A percentile compares a stretch with the other conserved stretches of the same genome.
Evolutionary conservation across 83 land plant genomes (phyloP).

Genomic region (Diphasiastrum complanatum): DNA sequence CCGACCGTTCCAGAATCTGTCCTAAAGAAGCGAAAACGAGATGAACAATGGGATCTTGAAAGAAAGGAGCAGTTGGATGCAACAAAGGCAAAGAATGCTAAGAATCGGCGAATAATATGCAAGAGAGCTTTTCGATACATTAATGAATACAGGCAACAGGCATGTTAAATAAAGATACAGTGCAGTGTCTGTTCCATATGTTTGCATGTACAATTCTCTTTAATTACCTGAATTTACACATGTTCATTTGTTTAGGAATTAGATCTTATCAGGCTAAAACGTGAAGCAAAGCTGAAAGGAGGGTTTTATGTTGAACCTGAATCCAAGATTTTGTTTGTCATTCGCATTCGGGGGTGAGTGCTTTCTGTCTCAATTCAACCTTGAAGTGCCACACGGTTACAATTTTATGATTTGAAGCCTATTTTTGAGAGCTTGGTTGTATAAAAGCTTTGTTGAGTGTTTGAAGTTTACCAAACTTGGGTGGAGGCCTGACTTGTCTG

Average conservation of each 20-base stretch:
- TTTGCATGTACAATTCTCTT: too few species aligned
- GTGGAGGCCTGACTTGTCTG: not conserved
- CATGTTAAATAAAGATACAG: too few species aligned
- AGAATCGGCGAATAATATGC: constrained; percentile 8
- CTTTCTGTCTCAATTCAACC: not conserved
- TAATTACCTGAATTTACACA: too few species aligned
- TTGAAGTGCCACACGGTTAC: not conserved
- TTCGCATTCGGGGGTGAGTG: constrained; percentile 73
- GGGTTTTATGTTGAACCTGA: constrained; percentile 86
- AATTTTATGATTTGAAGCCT: not conserved
- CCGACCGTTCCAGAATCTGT: constrained; percentile 32
- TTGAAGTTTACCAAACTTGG: not conserved
- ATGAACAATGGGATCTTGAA: constrained; percentile 43
- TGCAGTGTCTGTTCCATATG: too few species aligned
- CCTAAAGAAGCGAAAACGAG: constrained; percentile 48
- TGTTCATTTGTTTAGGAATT: constrained; percentile 52
- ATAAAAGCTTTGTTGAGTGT: not conserved
- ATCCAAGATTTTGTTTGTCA: constrained; percentile 65
- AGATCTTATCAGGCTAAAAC: constrained; percentile 61
- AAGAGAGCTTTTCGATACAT: constrained; percentile 24
- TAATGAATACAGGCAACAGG: not conserved
- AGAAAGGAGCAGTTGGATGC: constrained; percentile 30
- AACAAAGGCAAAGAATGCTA: constrained; percentile 16
- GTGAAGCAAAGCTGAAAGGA: constrained; percentile 67
- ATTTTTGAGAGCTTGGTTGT: not conserved